Evolutionary conservation across 2,329 filamentous ascomycete species (phyloP).

Genomic region (Aspergillus proliferans): DNA sequence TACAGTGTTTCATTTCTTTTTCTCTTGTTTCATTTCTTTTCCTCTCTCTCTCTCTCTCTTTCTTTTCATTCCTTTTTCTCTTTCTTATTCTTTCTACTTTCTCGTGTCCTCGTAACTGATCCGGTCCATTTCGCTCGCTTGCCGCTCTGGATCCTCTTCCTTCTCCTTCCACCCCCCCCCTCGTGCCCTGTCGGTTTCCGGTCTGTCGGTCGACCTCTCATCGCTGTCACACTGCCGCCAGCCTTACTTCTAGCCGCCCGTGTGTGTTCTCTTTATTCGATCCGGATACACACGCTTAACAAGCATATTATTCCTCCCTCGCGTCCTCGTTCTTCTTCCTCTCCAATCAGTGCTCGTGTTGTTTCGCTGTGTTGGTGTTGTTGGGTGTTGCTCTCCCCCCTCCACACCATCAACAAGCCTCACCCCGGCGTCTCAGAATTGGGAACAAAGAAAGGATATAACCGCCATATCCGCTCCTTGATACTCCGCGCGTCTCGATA

Average conservation of each 20-base stretch:
- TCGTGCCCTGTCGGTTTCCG: constrained; percentile 3
- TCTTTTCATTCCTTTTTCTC: constrained; percentile 24
- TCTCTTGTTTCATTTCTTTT: constrained; percentile 4
- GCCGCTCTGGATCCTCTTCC: constrained; percentile 16
- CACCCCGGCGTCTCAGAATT: constrained; percentile 3
- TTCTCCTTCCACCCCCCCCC: constrained; percentile 9
- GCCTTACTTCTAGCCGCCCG: constrained; percentile 20
- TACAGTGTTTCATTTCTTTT: neutral
- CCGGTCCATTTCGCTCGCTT: constrained; percentile 18
- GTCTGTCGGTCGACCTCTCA: constrained; percentile 15
- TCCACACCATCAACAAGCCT: constrained; percentile 4
- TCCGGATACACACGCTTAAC: neutral
- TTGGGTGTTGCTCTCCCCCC: constrained; percentile 1
- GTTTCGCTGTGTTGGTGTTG: neutral
- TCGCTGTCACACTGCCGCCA: constrained; percentile 20
- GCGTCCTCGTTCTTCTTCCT: neutral
- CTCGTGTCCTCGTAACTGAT: constrained; percentile 5
- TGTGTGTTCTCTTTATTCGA: neutral
- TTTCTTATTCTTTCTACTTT: constrained; percentile 6
- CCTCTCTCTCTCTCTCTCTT: neutral
- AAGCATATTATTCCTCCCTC: neutral
- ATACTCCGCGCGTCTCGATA: constrained; percentile 8
- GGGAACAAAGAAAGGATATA: constrained; percentile 6
- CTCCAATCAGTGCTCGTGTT: neutral
- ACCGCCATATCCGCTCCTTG: constrained; percentile 9